Evolutionary conservation across 768 basidiomycete species (phyloP).

Genomic region (Albatrellus ellisii): DNA sequence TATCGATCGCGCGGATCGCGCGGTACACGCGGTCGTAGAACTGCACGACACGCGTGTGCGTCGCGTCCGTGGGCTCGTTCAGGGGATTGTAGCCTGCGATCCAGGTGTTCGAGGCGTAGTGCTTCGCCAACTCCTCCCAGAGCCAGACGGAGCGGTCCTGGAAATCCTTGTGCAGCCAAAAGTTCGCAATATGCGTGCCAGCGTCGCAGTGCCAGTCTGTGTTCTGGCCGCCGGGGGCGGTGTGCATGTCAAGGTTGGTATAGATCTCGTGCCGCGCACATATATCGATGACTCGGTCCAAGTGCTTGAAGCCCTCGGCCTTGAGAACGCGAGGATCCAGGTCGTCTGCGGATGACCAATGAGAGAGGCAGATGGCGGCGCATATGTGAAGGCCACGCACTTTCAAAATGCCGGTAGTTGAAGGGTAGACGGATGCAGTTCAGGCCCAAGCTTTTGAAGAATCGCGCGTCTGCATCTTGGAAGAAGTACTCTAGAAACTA

Average conservation of each 20-base stretch:
- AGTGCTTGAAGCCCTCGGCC: slow-evolving; percentile 62
- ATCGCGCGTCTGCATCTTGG: slow-evolving; percentile 56
- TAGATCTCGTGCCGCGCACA: slow-evolving; percentile 69
- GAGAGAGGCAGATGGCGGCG: not conserved
- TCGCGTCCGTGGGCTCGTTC: slow-evolving; percentile 71
- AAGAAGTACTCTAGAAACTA: slow-evolving; percentile 83
- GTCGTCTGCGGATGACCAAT: slow-evolving; percentile 34
- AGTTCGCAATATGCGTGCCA: slow-evolving; percentile 54
- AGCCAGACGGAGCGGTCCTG: slow-evolving; percentile 70
- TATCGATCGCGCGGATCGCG: slow-evolving; percentile 60
- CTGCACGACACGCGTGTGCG: slow-evolving; percentile 45
- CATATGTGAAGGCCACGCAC: slow-evolving; percentile 17
- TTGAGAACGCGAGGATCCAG: slow-evolving; percentile 71
- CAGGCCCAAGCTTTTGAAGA: slow-evolving; percentile 67
- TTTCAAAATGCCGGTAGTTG: slow-evolving; percentile 66
- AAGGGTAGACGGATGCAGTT: slow-evolving; percentile 71
- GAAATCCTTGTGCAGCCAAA: slow-evolving; percentile 80
- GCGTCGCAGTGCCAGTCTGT: slow-evolving; percentile 73
- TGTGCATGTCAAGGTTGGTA: slow-evolving; percentile 73
- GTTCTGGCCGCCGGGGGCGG: slow-evolving; percentile 64
- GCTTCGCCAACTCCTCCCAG: slow-evolving; percentile 63
- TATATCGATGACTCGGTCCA: slow-evolving; percentile 66
- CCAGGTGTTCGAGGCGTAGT: slow-evolving; percentile 71
- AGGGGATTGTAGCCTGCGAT: slow-evolving; percentile 80
- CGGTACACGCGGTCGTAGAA: slow-evolving; percentile 60